Evolutionary conservation across 805 yeast species (phyloP).

Genomic region (Starmera dryadoides): DNA sequence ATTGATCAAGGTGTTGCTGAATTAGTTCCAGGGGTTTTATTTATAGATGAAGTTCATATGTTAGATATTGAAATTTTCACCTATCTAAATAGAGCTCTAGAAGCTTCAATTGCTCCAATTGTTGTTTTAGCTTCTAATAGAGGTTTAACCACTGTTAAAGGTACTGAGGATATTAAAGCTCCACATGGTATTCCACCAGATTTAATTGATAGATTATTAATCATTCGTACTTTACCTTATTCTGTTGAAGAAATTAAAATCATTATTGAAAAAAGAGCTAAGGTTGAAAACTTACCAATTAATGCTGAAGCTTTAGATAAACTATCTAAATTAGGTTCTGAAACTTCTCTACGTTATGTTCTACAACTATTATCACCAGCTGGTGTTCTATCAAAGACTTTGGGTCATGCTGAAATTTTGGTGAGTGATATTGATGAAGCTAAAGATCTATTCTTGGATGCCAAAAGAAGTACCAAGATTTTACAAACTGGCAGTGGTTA

Average conservation of each 20-base stretch:
- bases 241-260: conserved; percentile 70
- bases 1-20: conserved; percentile 98
- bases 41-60: conserved; percentile 98
- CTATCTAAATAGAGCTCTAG: conserved; percentile 88
- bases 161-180: conserved; percentile 76
- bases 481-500: conserved; percentile 32
- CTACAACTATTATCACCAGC: conserved; percentile 89
- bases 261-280: conserved; percentile 77
- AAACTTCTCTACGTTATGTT: conserved; percentile 84
- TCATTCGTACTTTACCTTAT: conserved; percentile 90
- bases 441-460: conserved; percentile 76
- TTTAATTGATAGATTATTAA: conserved; percentile 82
- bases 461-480: conserved; percentile 69
- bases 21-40: conserved; percentile 93
- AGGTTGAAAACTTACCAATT: conserved; percentile 65
- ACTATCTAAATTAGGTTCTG: conserved; percentile 66
- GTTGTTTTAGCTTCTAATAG: conserved; percentile 95
- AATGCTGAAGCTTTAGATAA: conserved; percentile 62
- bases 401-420: conserved; percentile 62
- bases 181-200: conserved; percentile 98
- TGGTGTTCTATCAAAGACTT: conserved; percentile 69
- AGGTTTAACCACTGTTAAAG: conserved; percentile 87
- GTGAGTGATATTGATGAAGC: conserved; percentile 79
- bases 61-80: conserved; percentile 96
- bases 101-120: conserved; percentile 85